Evolutionary conservation across 768 basidiomycete genomes (phyloP).

Genomic region (Amanita subjunquillea): DNA sequence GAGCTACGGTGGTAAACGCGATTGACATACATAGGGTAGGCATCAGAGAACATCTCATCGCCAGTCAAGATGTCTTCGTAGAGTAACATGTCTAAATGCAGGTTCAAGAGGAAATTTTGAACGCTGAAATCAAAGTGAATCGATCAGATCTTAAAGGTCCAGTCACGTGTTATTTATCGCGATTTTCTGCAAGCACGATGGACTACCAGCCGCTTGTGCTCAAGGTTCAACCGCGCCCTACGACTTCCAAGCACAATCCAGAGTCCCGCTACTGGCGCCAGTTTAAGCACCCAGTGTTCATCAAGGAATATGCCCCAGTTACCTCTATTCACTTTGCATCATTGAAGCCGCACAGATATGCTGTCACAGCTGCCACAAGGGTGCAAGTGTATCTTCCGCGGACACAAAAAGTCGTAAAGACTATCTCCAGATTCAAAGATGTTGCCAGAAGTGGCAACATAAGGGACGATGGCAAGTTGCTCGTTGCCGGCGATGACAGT

Average conservation of each 20-base stretch:
- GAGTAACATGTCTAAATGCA: slow-evolving; percentile 49
- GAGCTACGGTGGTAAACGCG: not conserved
- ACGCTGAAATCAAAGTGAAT: slow-evolving; percentile 13
- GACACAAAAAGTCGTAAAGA: slow-evolving; percentile 94
- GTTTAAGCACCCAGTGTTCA: slow-evolving; percentile 84
- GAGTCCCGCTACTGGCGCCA: slow-evolving; percentile 84
- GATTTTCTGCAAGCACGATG: slow-evolving; percentile 28
- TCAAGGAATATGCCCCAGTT: slow-evolving; percentile 95
- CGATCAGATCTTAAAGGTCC: slow-evolving; percentile 29
- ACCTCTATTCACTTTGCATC: slow-evolving; percentile 90
- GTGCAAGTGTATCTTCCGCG: slow-evolving; percentile 94
- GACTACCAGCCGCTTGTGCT: slow-evolving; percentile 76
- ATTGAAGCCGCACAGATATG: slow-evolving; percentile 85
- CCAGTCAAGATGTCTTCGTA: slow-evolving; percentile 62
- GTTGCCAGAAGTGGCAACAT: slow-evolving; percentile 85
- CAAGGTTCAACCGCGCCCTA: slow-evolving; percentile 44
- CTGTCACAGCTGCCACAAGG: slow-evolving; percentile 88
- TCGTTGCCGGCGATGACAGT: slow-evolving; percentile 92
- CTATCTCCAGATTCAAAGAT: slow-evolving; percentile 94
- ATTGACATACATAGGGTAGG: slow-evolving; percentile 66
- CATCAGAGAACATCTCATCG: slow-evolving; percentile 94
- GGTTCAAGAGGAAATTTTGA: slow-evolving; percentile 11
- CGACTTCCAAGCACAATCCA: slow-evolving; percentile 45
- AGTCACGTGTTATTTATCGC: slow-evolving; percentile 12
- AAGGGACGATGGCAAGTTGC: slow-evolving; percentile 86